Conservation (phyloP, 2,329 filamentous ascomycete genomes). For the Pyrenochaeta sp. region DNA sequence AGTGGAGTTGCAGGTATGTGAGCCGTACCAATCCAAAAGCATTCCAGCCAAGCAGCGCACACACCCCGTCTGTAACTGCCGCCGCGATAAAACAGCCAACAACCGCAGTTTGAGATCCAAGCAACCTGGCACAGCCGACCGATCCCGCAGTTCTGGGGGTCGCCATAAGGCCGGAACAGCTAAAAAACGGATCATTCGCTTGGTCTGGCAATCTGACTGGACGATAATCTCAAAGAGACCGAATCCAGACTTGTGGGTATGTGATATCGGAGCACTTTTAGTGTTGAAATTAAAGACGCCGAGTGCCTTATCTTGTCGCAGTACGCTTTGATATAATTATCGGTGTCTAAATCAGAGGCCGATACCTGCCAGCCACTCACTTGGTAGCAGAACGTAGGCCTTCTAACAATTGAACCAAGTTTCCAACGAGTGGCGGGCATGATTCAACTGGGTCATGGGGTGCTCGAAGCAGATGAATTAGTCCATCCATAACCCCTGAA, state of each 20-base stretch:
- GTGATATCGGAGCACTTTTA: background rate
- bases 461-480: constrained; percentile 66
- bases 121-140: background rate
- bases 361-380: constrained; percentile 9
- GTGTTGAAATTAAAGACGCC: background rate
- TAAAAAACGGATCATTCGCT: too few relatives aligned
- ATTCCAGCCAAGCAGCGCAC: constrained; percentile 9
- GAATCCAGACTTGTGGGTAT: background rate
- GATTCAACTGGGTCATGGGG: constrained; percentile 49
- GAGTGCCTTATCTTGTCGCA: background rate
- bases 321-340: background rate
- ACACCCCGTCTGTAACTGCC: background rate
- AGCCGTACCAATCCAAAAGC: constrained; percentile 3
- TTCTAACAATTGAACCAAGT: constrained; percentile 69
- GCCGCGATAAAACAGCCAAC: constrained; percentile 5
- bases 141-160: background rate
- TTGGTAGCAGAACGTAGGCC: constrained; percentile 64
- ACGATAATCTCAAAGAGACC: too few relatives aligned
- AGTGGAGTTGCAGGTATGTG: constrained; percentile 6
- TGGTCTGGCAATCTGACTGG: too few relatives aligned
- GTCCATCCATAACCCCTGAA: constrained; percentile 65
- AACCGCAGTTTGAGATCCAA: background rate
- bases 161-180: background rate
- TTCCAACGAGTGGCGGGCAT: constrained; percentile 70
- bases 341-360: constrained; percentile 7